These are phyloP conservation scores for Forsythia viridissima DNA, from an alignment of 257 asterid genomes.

Conservation along the genomic window DNA sequence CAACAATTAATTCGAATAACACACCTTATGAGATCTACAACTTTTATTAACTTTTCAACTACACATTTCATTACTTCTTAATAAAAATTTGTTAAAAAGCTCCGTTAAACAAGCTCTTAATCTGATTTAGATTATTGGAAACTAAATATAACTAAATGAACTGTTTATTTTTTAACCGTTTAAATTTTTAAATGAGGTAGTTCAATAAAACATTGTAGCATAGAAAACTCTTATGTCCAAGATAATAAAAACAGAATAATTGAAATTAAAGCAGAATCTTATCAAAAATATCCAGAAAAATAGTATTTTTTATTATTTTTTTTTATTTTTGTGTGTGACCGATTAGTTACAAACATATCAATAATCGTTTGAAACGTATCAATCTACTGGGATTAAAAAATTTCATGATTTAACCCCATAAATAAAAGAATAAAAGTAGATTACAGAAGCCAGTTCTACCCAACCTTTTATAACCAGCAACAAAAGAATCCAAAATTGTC, in stretches of 20 bases:
- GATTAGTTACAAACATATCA: neutral
- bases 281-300: neutral
- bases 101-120: no score
- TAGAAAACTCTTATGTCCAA: no score
- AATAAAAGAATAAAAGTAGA: neutral
- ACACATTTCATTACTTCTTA: no score
- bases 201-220: no score
- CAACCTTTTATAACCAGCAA: neutral
- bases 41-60: no score
- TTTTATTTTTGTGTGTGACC: neutral
- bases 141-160: no score
- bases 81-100: no score
- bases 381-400: neutral
- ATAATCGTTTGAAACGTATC: neutral
- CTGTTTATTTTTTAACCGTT: no score
- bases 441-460: neutral
- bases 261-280: neutral
- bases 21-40: no score
- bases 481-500: conserved; percentile 10
- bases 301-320: neutral
- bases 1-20: no score
- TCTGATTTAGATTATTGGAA: no score
- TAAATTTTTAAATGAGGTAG: no score
- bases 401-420: neutral
- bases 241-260: neutral